A percentile compares a stretch with the other conserved stretches of the same genome.
These are phyloP conservation scores for Rosa multiflora DNA, from an alignment of 306 rosid species.

Conservation along the genomic window DNA sequence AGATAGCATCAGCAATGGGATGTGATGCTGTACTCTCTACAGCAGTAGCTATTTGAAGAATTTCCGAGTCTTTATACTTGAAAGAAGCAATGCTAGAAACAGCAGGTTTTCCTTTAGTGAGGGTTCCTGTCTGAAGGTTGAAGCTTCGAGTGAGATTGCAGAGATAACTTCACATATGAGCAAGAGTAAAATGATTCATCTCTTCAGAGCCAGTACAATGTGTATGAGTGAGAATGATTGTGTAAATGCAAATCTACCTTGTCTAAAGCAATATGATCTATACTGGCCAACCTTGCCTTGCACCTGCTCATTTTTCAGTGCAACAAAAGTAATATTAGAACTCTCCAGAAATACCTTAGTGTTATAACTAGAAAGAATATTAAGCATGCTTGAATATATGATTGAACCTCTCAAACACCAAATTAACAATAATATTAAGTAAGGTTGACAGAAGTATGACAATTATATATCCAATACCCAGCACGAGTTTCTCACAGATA, in stretches of 20 bases:
- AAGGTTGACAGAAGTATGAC: background rate
- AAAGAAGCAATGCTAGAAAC: slow-evolving; percentile 68
- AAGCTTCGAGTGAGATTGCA: slow-evolving; percentile 31
- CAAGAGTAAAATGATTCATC: slow-evolving; percentile 5
- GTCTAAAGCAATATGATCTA: slow-evolving; percentile 80
- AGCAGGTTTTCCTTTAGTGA: slow-evolving; percentile 91
- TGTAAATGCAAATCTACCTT: slow-evolving; percentile 47
- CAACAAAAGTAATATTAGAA: slow-evolving; percentile 11
- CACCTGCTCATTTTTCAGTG: slow-evolving; percentile 59
- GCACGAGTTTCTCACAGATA: background rate
- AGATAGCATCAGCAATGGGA: slow-evolving; percentile 91
- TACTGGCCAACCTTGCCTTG: slow-evolving; percentile 84
- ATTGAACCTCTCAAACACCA: slow-evolving; percentile 6
- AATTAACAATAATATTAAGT: background rate
- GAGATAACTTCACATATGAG: background rate
- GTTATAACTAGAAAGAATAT: background rate
- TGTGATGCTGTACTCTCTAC: slow-evolving; percentile 97
- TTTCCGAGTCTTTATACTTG: slow-evolving; percentile 59
- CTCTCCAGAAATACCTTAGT: background rate
- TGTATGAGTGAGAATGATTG: slow-evolving; percentile 7
- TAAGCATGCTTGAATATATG: background rate
- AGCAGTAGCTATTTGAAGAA: slow-evolving; percentile 90
- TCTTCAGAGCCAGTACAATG: background rate
- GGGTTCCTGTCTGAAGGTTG: slow-evolving; percentile 88
- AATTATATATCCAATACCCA: background rate